Evolutionary conservation across 75 land plant genomes (phyloP), one percentile per base, ranked within the genome.

Genomic region (Pinus tabuliformis): DNA sequence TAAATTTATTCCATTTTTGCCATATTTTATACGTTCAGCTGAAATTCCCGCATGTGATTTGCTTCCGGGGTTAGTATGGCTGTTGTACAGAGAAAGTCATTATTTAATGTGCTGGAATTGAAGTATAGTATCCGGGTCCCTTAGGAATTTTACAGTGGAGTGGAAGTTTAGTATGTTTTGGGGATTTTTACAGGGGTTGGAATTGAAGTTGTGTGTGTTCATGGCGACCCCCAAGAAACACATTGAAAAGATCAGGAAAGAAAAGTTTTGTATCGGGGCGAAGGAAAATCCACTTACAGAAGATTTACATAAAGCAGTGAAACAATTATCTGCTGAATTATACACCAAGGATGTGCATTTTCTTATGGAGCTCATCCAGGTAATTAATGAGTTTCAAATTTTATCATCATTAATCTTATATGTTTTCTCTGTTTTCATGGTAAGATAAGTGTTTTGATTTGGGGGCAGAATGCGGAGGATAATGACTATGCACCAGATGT

Each of bases 281-380:
- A 17, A 64, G 30, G 39, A 33, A 6, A 87, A 82, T 58, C 83
- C 81, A 1, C 56, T 82, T 11, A 79, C 83, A 0, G 75, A 76
- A 39, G 85, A 82, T 36, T 59, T 88, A 20, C 90, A 82, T 58
- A 72, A 87, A 12, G 87, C 90, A 6, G 82, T 87, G 6, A 77
- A 62, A 17, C 63, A 84, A 42, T 79, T 89, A 14, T 81, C 85
- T n/a, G 84, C 83, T 14, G 90, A 85, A 72, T 78, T 84, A n/a
- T 89, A 89, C 56, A 75, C 84, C 33, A 88, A 86, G 58, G 85
- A 88, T 72, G 77, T 81, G 37, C 90, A 86, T 65, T 89, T 89
- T 62, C 82, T 89, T 21, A 75, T 87, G 87, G 87, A 87, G 73
- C 78, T 89, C 37, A 79, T 89, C 0, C 87, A 89, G 90, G 90